Conservation (phyloP, 345 rosid genomes). For the Diplotaxis tenuifolia region DNA sequence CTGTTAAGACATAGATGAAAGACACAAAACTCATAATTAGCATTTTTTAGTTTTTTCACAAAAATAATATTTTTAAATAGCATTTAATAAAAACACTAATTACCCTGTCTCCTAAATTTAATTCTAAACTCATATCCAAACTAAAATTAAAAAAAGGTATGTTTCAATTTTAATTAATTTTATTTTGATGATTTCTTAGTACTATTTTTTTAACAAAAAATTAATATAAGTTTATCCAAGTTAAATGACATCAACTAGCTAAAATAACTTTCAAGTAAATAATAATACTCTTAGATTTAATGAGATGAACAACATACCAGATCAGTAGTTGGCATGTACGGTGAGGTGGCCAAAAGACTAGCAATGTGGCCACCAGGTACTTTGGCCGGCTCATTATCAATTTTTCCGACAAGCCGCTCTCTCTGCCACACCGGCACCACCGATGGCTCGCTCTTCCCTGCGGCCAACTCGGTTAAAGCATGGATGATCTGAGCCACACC, state of each 20-base stretch:
- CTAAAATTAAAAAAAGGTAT: too few relatives aligned
- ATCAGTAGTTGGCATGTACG: not conserved
- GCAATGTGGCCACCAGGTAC: not conserved
- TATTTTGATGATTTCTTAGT: too few relatives aligned
- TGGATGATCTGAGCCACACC: slow-evolving; percentile 1
- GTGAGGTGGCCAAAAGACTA: not conserved
- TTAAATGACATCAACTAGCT: too few relatives aligned
- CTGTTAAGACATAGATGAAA: not conserved
- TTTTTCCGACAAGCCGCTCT: not conserved
- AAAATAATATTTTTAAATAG: too few relatives aligned
- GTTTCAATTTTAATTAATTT: too few relatives aligned
- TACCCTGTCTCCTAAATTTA: too few relatives aligned
- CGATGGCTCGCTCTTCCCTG: not conserved
- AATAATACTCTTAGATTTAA: not conserved
- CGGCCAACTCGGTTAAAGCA: not conserved
- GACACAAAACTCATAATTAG: not conserved
- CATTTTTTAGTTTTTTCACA: not conserved
- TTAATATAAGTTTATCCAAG: too few relatives aligned
- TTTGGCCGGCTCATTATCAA: not conserved
- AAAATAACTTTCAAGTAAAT: too few relatives aligned
- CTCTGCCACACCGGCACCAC: not conserved
- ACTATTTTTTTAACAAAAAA: too few relatives aligned
- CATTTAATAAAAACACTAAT: too few relatives aligned
- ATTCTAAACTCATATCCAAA: too few relatives aligned
- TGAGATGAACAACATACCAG: not conserved